Percentiles rank a stretch among this genome's conserved stretches.
phyloP scores from a whole-genome alignment of 1,284 basidiomycete genomes.

The Cryptococcus deneoformans region DNA sequence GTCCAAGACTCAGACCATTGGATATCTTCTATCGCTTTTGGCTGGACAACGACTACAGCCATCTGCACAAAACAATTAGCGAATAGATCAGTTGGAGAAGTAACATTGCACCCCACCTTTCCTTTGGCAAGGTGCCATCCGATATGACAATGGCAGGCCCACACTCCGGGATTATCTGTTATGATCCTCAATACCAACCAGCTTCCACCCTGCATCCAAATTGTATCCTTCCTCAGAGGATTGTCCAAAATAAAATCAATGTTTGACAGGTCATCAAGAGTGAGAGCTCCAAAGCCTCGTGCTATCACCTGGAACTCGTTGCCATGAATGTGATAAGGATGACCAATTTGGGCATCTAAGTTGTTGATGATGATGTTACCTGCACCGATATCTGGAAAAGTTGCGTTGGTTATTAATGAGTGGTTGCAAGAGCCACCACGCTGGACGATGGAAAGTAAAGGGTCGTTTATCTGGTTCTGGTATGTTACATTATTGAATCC shows the following conservation, averaged over 20 bases:
- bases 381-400: conserved; percentile 21
- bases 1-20: conserved; percentile 14
- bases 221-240: conserved; percentile 47
- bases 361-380: conserved; percentile 42
- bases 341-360: conserved; percentile 32
- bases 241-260: conserved; percentile 20
- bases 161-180: conserved; percentile 26
- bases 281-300: conserved; percentile 36
- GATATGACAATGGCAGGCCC: conserved; percentile 30
- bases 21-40: conserved; percentile 11
- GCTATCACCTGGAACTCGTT: conserved; percentile 34
- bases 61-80: not conserved
- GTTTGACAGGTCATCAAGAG: conserved; percentile 12
- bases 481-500: conserved; percentile 35
- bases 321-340: conserved; percentile 44
- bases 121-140: conserved; percentile 25
- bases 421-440: conserved; percentile 18
- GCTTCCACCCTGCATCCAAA: conserved; percentile 27
- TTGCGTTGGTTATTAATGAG: conserved; percentile 21
- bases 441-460: conserved; percentile 23
- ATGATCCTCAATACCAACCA: conserved; percentile 25
- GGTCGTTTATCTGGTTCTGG: conserved; percentile 36
- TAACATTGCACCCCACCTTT: conserved; percentile 8
- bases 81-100: not conserved
- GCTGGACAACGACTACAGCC: conserved; percentile 20